phyloP scores from a whole-genome alignment of 2,329 filamentous ascomycete species.

The Penicillium rolfsii region DNA sequence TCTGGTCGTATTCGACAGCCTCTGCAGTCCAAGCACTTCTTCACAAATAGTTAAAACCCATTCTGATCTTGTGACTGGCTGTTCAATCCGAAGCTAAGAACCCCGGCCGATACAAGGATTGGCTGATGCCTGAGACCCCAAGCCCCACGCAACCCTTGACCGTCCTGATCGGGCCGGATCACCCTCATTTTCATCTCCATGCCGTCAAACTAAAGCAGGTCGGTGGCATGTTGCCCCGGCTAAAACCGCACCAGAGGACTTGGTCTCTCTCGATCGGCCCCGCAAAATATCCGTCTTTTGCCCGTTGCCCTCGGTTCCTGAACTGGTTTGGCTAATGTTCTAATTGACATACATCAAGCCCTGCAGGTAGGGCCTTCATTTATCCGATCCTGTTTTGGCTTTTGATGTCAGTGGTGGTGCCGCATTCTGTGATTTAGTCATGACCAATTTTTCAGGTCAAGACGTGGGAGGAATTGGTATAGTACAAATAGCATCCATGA shows the following conservation, averaged over 20 bases:
- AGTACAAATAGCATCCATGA: background rate
- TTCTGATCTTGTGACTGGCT: slow-evolving; percentile 1
- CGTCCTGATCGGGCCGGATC: background rate
- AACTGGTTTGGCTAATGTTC: background rate
- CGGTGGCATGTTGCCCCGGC: background rate
- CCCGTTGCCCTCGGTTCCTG: background rate
- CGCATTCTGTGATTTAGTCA: background rate
- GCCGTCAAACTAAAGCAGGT: background rate
- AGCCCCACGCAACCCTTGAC: background rate
- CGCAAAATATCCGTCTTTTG: slow-evolving; percentile 9
- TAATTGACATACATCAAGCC: background rate
- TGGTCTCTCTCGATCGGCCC: slow-evolving; percentile 3
- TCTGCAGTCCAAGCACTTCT: slow-evolving; percentile 2
- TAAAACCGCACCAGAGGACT: background rate
- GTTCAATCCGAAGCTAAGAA: slow-evolving; percentile 5
- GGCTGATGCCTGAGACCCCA: background rate
- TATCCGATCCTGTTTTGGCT: background rate
- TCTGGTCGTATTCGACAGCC: background rate
- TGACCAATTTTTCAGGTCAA: background rate
- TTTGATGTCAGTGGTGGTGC: background rate
- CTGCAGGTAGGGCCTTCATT: background rate
- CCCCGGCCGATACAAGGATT: background rate
- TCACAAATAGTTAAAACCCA: slow-evolving; percentile 4
- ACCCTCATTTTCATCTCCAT: background rate
- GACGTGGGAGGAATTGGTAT: background rate